These are phyloP conservation scores for Omphalotus guepiniiformis DNA, from an alignment of 768 basidiomycete genomes.

Conservation along the genomic window DNA sequence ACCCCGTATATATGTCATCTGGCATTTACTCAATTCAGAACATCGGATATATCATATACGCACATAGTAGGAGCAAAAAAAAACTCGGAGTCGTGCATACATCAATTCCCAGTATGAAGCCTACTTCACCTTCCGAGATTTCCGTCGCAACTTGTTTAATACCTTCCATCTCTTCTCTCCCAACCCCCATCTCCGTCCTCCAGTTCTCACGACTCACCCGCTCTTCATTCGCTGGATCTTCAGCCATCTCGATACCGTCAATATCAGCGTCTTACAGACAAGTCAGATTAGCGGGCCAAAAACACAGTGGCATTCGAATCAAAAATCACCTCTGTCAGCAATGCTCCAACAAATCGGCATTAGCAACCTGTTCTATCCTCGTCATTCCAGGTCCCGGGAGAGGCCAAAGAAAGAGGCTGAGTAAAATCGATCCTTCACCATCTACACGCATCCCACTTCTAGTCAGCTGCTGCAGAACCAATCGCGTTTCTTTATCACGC, in stretches of 20 bases:
- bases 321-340: slow-evolving; percentile 4
- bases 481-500: too few species aligned
- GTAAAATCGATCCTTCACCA: not conserved
- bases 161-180: not conserved
- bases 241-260: slow-evolving; percentile 4
- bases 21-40: too few species aligned
- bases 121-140: too few species aligned
- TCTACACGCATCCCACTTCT: not conserved
- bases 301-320: too few species aligned
- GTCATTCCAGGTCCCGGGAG: slow-evolving; percentile 1
- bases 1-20: too few species aligned
- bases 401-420: not conserved
- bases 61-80: too few species aligned
- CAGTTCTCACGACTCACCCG: not conserved
- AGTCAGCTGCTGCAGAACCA: too few species aligned
- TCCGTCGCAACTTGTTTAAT: too few species aligned
- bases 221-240: not conserved
- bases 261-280: not conserved
- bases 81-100: too few species aligned
- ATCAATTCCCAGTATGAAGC: too few species aligned
- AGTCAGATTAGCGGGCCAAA: not conserved
- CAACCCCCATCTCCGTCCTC: slow-evolving; percentile 1
- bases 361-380: not conserved
- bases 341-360: slow-evolving; percentile 5
- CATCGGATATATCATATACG: too few species aligned